These are phyloP conservation scores for Diaporthe amygdali DNA, from an alignment of 2,329 filamentous ascomycete genomes.

Conservation along the genomic window DNA sequence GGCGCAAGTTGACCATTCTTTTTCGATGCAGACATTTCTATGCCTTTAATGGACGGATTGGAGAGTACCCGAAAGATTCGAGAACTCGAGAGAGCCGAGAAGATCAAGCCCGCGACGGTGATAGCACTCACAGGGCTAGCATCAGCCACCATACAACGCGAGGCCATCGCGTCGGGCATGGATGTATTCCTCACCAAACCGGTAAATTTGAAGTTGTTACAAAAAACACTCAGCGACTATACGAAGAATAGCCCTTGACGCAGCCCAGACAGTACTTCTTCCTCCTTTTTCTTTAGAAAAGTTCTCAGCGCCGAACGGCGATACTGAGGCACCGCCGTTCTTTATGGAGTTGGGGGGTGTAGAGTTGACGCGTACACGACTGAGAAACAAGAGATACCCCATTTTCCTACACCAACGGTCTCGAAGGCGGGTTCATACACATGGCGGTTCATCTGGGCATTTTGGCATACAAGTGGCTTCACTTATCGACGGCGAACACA, in stretches of 20 bases:
- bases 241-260: not conserved
- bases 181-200: conserved; percentile 56
- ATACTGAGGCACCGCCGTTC: not conserved
- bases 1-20: not conserved
- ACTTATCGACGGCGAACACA: not conserved
- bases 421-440: not conserved
- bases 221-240: not conserved
- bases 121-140: conserved; percentile 54
- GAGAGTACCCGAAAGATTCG: conserved; percentile 36
- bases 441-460: not conserved
- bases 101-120: conserved; percentile 42
- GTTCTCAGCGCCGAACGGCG: too few species aligned
- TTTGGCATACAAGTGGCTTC: too few species aligned
- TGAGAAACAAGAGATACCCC: conserved; percentile 4
- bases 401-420: not conserved
- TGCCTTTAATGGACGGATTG: conserved; percentile 39
- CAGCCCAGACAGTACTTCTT: not conserved
- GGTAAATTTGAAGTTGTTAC: conserved; percentile 42
- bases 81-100: conserved; percentile 29
- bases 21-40: conserved; percentile 31
- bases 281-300: not conserved
- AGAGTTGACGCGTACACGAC: conserved; percentile 5
- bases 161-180: conserved; percentile 50
- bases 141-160: conserved; percentile 46
- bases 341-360: not conserved